phyloP scores from a whole-genome alignment of 352 stramenopile species.

The Phytophthora sp. region DNA sequence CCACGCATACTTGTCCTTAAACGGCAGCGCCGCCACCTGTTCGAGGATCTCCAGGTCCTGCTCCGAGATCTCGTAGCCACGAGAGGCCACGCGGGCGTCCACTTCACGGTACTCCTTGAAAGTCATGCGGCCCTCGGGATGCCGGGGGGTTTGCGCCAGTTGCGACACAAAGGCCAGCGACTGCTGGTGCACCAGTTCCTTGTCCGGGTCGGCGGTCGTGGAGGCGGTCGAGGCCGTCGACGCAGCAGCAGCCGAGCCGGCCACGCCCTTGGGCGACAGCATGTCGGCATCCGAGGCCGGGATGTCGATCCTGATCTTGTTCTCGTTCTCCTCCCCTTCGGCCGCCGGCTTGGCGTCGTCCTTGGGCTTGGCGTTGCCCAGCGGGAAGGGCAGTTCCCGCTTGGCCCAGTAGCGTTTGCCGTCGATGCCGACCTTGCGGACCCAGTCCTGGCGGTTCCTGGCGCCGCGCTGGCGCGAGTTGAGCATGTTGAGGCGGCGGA shows the following conservation, averaged over 20 bases:
- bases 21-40: constrained; percentile 82
- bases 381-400: constrained; percentile 61
- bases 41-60: constrained; percentile 88
- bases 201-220: constrained; percentile 29
- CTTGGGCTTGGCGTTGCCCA: constrained; percentile 43
- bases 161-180: constrained; percentile 89
- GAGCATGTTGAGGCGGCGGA: constrained; percentile 89
- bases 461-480: constrained; percentile 82
- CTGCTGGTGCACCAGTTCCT: constrained; percentile 81
- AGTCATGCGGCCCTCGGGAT: constrained; percentile 86
- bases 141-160: constrained; percentile 77
- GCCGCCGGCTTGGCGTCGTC: constrained; percentile 9
- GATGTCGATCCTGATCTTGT: constrained; percentile 52
- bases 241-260: constrained; percentile 5
- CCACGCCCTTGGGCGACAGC: constrained; percentile 40
- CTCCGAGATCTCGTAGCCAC: constrained; percentile 89
- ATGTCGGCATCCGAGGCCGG: constrained; percentile 46
- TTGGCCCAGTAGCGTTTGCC: constrained; percentile 88
- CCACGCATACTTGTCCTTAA: constrained; percentile 91
- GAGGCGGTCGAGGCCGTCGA: constrained; percentile 22
- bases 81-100: constrained; percentile 81
- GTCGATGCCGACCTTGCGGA: constrained; percentile 81
- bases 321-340: constrained; percentile 1
- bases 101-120: constrained; percentile 91
- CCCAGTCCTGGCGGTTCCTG: constrained; percentile 83